A percentile compares a stretch with the other conserved stretches of the same genome.
phyloP scores from a whole-genome alignment of 2,329 filamentous ascomycete genomes.

The Orbilia ellipsospora region DNA sequence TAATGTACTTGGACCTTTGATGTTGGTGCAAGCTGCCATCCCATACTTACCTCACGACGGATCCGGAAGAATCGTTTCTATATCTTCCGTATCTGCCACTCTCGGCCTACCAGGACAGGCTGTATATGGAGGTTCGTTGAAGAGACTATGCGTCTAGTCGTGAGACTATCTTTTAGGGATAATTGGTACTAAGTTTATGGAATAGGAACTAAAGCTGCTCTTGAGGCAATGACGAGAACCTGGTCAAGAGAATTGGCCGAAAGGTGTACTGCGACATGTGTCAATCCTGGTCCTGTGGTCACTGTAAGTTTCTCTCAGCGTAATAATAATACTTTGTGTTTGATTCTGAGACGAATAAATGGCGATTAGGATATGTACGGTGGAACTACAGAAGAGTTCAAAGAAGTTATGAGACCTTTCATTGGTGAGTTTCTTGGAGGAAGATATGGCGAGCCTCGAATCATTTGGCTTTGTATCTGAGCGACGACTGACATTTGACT shows the following conservation, averaged over 20 bases:
- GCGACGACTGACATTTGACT: constrained; percentile 61
- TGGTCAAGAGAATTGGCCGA: constrained; percentile 74
- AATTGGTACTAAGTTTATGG: constrained; percentile 72
- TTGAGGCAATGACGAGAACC: constrained; percentile 76
- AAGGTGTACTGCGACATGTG: constrained; percentile 72
- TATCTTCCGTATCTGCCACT: constrained; percentile 70
- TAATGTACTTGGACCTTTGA: constrained; percentile 83
- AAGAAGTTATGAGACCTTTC: constrained; percentile 70
- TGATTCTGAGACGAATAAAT: not conserved
- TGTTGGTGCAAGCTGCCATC: constrained; percentile 78
- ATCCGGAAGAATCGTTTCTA: constrained; percentile 72
- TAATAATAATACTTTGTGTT: not conserved
- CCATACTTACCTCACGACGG: constrained; percentile 77
- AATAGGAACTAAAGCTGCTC: constrained; percentile 73
- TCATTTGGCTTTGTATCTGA: not conserved
- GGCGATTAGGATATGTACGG: constrained; percentile 70
- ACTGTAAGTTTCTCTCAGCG: constrained; percentile 60
- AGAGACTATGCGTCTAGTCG: not conserved
- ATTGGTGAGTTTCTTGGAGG: constrained; percentile 61
- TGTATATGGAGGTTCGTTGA: constrained; percentile 30
- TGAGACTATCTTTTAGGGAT: constrained; percentile 15
- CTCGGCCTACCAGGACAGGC: constrained; percentile 64
- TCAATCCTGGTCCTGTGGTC: constrained; percentile 74
- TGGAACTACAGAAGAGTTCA: constrained; percentile 69
- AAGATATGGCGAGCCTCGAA: not conserved